Evolutionary conservation across 352 stramenopile species (phyloP).

Genomic region (Pythium aristosporum): DNA sequence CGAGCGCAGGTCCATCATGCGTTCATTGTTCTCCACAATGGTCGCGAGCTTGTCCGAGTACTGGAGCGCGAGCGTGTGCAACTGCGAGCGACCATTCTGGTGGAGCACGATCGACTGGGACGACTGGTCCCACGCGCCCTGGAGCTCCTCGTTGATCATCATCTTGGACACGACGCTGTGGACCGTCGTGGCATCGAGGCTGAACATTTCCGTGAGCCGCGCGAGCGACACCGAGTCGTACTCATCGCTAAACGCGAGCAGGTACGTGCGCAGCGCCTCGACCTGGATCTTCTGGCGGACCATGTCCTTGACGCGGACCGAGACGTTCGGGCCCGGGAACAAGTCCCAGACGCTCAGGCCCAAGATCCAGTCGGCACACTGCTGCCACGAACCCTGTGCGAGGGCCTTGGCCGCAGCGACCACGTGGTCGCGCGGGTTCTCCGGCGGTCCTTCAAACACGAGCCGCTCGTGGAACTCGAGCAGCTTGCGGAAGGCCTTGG

Average conservation of each 20-base stretch:
- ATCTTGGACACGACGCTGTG: constrained; percentile 99
- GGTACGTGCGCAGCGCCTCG: constrained; percentile 95
- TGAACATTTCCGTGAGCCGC: constrained; percentile 97
- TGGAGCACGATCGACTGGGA: constrained; percentile 97
- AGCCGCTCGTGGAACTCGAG: constrained; percentile 88
- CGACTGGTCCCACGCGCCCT: constrained; percentile 97
- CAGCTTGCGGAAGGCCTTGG: constrained; percentile 94
- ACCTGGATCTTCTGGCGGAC: constrained; percentile 94
- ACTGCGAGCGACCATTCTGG: constrained; percentile 91
- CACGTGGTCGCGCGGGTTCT: constrained; percentile 97
- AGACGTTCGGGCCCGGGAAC: constrained; percentile 87
- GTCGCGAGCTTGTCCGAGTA: constrained; percentile 93
- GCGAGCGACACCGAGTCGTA: constrained; percentile 96
- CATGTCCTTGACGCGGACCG: constrained; percentile 88
- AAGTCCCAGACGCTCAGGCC: constrained; percentile 95
- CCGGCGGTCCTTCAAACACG: constrained; percentile 97
- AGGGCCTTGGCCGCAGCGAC: constrained; percentile 95
- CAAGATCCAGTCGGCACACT: constrained; percentile 85
- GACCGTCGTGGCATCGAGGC: constrained; percentile 94
- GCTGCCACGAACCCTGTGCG: constrained; percentile 95
- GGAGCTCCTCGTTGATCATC: constrained; percentile 99
- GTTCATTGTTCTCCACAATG: constrained; percentile 90
- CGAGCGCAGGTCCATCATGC: constrained; percentile 83
- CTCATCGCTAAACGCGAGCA: constrained; percentile 94
- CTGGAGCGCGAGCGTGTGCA: constrained; percentile 95